These are phyloP conservation scores for Rubus idaeus DNA, from an alignment of 306 rosid genomes.

Conservation along the genomic window DNA sequence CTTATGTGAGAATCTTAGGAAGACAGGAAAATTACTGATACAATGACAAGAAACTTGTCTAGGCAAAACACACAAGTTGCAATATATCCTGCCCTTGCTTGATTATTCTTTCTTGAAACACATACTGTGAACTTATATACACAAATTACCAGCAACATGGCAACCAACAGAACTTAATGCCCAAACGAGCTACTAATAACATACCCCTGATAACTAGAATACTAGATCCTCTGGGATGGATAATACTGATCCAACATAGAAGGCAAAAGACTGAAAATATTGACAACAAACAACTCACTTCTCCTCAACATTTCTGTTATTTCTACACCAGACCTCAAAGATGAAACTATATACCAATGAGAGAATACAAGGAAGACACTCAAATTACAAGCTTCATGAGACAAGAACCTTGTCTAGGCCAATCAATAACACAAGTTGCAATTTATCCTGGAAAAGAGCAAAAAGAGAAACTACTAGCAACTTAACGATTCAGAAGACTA, in stretches of 20 bases:
- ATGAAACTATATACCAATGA: background rate
- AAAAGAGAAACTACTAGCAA: background rate
- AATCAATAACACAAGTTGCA: background rate
- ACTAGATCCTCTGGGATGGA: background rate
- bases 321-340: background rate
- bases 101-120: background rate
- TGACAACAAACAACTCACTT: background rate
- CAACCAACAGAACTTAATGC: background rate
- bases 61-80: background rate
- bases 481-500: background rate
- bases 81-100: background rate
- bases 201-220: background rate
- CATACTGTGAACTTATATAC: background rate
- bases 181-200: background rate
- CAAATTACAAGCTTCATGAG: background rate
- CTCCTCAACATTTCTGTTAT: background rate
- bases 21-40: background rate
- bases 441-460: background rate
- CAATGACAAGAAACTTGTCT: background rate
- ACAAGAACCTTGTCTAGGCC: background rate
- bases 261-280: background rate
- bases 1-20: background rate
- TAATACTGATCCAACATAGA: background rate
- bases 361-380: background rate
- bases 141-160: background rate